phyloP scores from a whole-genome alignment of 2,329 filamentous ascomycete genomes.

The Aspergillus amoenus region DNA sequence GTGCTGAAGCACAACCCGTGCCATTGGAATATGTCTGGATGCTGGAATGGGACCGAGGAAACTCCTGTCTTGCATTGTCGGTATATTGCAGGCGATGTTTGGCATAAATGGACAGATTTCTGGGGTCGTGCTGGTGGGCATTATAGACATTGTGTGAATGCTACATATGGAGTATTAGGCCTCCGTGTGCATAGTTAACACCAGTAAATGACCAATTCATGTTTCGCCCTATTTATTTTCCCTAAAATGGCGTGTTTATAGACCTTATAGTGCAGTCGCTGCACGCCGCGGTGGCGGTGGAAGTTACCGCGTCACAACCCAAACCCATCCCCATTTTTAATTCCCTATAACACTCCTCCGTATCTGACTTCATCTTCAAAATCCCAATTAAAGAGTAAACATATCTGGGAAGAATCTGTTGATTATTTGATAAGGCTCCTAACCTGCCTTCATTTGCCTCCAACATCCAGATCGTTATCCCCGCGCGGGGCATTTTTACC shows the following conservation, averaged over 20 bases:
- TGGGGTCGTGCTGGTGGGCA: too few species aligned
- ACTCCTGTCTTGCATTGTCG: not conserved
- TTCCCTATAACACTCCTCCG: not conserved
- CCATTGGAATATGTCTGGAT: not conserved
- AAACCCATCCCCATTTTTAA: not conserved
- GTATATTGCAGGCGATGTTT: not conserved
- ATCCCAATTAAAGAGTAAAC: too few species aligned
- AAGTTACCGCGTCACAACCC: not conserved
- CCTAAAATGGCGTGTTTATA: not conserved
- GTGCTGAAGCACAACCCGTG: not conserved
- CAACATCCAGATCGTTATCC: not conserved
- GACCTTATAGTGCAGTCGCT: not conserved
- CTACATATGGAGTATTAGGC: too few species aligned
- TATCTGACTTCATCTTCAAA: not conserved
- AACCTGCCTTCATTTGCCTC: not conserved
- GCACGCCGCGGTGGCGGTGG: not conserved
- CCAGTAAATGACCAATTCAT: too few species aligned
- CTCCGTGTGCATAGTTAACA: too few species aligned
- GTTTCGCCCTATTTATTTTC: not conserved
- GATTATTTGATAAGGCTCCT: not conserved
- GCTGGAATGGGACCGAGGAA: not conserved
- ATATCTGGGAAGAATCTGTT: not conserved
- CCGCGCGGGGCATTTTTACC: not conserved
- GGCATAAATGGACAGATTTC: too few species aligned
- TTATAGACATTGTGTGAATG: too few species aligned